Percentiles rank a stretch among this genome's conserved stretches.
Conservation (phyloP, 2,329 filamentous ascomycete genomes). For the Aspergillus fijiensis region DNA sequence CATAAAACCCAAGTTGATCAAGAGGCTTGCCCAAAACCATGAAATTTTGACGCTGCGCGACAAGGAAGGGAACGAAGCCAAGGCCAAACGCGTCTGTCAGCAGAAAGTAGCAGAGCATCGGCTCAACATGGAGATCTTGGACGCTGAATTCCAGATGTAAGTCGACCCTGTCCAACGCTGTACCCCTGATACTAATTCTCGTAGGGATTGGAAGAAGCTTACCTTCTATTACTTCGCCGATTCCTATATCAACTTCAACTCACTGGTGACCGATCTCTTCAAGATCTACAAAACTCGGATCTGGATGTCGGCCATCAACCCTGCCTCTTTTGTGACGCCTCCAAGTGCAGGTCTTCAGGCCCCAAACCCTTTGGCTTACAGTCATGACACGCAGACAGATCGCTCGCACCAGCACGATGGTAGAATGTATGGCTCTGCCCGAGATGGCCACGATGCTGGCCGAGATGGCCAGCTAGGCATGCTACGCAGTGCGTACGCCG, state of each 20-base stretch:
- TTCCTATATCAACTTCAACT: slow-evolving; percentile 98
- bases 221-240: slow-evolving; percentile 99
- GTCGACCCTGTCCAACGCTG: slow-evolving; percentile 36
- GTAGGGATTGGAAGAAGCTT: slow-evolving; percentile 96
- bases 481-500: slow-evolving; percentile 36
- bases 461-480: slow-evolving; percentile 32
- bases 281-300: slow-evolving; percentile 99
- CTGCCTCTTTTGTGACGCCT: slow-evolving; percentile 80
- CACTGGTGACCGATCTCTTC: slow-evolving; percentile 93
- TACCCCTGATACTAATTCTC: not conserved
- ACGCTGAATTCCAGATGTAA: slow-evolving; percentile 98
- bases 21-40: slow-evolving; percentile 85
- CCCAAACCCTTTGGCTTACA: slow-evolving; percentile 64
- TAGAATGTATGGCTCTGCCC: slow-evolving; percentile 30
- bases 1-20: slow-evolving; percentile 94
- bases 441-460: slow-evolving; percentile 30
- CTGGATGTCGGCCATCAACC: slow-evolving; percentile 99
- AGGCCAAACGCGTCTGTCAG: slow-evolving; percentile 94
- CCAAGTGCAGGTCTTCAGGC: slow-evolving; percentile 70
- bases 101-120: slow-evolving; percentile 94
- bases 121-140: slow-evolving; percentile 96
- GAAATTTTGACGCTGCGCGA: slow-evolving; percentile 87
- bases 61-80: slow-evolving; percentile 96
- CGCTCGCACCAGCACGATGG: slow-evolving; percentile 44
- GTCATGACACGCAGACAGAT: slow-evolving; percentile 38